phyloP scores from a whole-genome alignment of 108 stramenopile genomes.

The Seminavis robusta region DNA sequence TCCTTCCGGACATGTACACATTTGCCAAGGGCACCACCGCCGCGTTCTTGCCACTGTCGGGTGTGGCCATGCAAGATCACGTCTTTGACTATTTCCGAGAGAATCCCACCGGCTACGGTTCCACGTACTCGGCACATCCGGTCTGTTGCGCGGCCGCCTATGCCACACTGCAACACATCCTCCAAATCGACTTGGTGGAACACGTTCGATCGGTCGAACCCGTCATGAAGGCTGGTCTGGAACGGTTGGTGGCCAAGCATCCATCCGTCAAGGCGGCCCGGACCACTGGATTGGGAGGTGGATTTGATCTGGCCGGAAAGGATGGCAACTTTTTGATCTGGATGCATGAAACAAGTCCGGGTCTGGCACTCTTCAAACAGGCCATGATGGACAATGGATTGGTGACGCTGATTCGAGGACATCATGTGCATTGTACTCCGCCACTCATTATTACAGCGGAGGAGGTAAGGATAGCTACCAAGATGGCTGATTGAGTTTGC shows the following conservation, averaged over 20 bases:
- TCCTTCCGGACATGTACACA: conserved; percentile 55
- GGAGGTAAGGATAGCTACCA: conserved; percentile 32
- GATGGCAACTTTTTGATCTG: conserved; percentile 23
- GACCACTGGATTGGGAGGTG: conserved; percentile 39
- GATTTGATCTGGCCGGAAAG: conserved; percentile 32
- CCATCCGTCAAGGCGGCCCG: conserved; percentile 43
- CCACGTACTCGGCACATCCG: conserved; percentile 41
- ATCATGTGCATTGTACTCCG: conserved; percentile 42
- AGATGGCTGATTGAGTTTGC: too few relatives aligned
- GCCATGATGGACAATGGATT: conserved; percentile 34
- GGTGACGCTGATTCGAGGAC: conserved; percentile 30
- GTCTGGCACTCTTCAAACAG: neutral
- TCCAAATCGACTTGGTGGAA: conserved; percentile 32
- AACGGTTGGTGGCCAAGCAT: conserved; percentile 25
- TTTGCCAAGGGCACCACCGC: conserved; percentile 48
- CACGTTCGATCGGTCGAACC: conserved; percentile 37
- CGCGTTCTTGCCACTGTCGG: conserved; percentile 23
- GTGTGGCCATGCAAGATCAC: conserved; percentile 30
- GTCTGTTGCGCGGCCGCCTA: conserved; percentile 50
- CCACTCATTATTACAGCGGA: conserved; percentile 43
- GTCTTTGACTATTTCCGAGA: conserved; percentile 52
- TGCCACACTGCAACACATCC: conserved; percentile 37
- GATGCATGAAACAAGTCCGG: neutral
- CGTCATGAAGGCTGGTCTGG: conserved; percentile 24
- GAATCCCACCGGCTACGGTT: conserved; percentile 44